A percentile compares a stretch with the other conserved stretches of the same genome.
Evolutionary conservation across 2,329 filamentous ascomycete species (phyloP).

Genomic region (Xylariaceae sp.): DNA sequence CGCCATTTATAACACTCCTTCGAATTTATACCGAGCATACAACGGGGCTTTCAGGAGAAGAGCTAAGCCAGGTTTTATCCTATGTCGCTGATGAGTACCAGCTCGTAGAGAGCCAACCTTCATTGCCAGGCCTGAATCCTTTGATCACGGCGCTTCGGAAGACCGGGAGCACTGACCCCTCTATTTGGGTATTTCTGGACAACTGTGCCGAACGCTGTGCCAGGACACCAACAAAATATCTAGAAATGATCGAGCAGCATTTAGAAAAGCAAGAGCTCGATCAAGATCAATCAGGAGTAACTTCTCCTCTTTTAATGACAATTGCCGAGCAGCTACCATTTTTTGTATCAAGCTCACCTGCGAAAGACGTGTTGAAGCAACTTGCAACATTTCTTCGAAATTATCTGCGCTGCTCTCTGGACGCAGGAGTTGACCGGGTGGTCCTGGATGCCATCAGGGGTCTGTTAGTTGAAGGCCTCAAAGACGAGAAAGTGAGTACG

Average conservation of each 20-base stretch:
- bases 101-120: slow-evolving; percentile 51
- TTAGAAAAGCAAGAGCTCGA: slow-evolving; percentile 26
- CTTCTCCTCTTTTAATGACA: slow-evolving; percentile 64
- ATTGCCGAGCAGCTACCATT: slow-evolving; percentile 78
- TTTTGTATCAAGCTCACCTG: slow-evolving; percentile 46
- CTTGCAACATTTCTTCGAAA: slow-evolving; percentile 56
- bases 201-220: slow-evolving; percentile 76
- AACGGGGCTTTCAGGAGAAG: slow-evolving; percentile 44
- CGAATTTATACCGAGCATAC: slow-evolving; percentile 52
- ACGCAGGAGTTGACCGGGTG: slow-evolving; percentile 46
- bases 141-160: slow-evolving; percentile 40
- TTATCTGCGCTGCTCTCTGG: slow-evolving; percentile 52
- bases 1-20: slow-evolving; percentile 69
- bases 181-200: slow-evolving; percentile 70
- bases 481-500: slow-evolving; percentile 35
- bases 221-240: slow-evolving; percentile 75
- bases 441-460: slow-evolving; percentile 44
- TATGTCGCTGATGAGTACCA: slow-evolving; percentile 63
- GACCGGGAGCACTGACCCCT: slow-evolving; percentile 24
- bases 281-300: slow-evolving; percentile 27
- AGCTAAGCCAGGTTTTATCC: slow-evolving; percentile 53
- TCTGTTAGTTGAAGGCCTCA: slow-evolving; percentile 35
- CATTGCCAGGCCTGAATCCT: slow-evolving; percentile 42
- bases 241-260: slow-evolving; percentile 57
- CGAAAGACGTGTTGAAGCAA: slow-evolving; percentile 38